phyloP scores from a whole-genome alignment of 1,139 yeast genomes.

The Taphrina populina region DNA sequence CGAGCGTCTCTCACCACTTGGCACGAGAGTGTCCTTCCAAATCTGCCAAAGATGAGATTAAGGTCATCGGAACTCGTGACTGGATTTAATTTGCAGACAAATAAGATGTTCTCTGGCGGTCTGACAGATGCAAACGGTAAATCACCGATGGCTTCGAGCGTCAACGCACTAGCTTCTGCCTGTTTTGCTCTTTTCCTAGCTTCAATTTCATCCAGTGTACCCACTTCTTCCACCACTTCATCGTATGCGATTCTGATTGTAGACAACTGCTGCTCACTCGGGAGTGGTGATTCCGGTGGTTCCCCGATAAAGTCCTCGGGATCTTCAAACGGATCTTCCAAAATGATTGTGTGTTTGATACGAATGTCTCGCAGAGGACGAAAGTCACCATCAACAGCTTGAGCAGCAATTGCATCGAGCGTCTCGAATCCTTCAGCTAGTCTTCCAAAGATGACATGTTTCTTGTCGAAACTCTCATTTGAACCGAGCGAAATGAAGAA shows the following conservation, averaged over 20 bases:
- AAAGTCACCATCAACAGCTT: conserved; percentile 48
- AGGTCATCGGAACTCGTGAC: conserved; percentile 59
- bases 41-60: conserved; percentile 48
- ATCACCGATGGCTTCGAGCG: conserved; percentile 65
- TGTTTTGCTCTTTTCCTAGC: conserved; percentile 45
- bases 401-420: conserved; percentile 50
- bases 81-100: conserved; percentile 64
- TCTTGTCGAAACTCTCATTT: conserved; percentile 40
- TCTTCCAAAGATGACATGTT: conserved; percentile 51
- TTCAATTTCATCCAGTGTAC: conserved; percentile 39
- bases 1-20: conserved; percentile 53
- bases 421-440: conserved; percentile 55
- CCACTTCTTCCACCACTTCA: conserved; percentile 39
- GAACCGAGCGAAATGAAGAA: conserved; percentile 44
- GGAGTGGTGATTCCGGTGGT: conserved; percentile 45
- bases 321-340: conserved; percentile 59
- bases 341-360: conserved; percentile 53
- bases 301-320: conserved; percentile 36
- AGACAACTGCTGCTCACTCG: conserved; percentile 47
- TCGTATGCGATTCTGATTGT: conserved; percentile 47
- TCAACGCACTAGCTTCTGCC: conserved; percentile 56
- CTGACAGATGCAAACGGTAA: conserved; percentile 58
- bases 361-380: conserved; percentile 55
- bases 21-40: conserved; percentile 56
- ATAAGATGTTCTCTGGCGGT: conserved; percentile 62